A percentile compares a stretch with the other conserved stretches of the same genome.
Conservation (phyloP, 1,284 basidiomycete species). For the Xerocomus nothofagi region DNA sequence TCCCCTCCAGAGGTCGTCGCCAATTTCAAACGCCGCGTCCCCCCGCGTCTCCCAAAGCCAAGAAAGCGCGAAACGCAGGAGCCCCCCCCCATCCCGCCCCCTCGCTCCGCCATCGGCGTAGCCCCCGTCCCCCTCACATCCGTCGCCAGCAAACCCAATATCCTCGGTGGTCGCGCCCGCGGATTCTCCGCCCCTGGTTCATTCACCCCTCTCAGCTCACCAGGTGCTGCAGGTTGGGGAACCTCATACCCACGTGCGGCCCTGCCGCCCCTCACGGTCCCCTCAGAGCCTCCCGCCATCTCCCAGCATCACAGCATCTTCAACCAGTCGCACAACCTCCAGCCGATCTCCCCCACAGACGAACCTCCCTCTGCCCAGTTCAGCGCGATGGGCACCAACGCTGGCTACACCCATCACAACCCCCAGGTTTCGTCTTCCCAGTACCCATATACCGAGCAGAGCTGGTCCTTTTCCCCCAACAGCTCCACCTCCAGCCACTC, state of each 20-base stretch:
- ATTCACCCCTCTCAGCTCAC: conserved; percentile 65
- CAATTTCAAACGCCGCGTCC: conserved; percentile 89
- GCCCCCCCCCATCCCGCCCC: conserved; percentile 60
- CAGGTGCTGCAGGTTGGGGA: conserved; percentile 54
- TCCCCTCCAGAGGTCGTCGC: conserved; percentile 84
- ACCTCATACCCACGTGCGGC: conserved; percentile 60
- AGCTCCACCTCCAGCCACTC: conserved; percentile 59
- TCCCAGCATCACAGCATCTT: conserved; percentile 56
- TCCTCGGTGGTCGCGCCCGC: conserved; percentile 57
- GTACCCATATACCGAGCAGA: conserved; percentile 57
- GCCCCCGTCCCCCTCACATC: conserved; percentile 59
- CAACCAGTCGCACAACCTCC: conserved; percentile 56
- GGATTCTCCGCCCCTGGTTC: conserved; percentile 80
- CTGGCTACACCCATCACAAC: conserved; percentile 37
- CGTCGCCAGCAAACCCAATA: conserved; percentile 39
- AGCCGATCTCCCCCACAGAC: conserved; percentile 64
- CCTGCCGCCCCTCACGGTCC: conserved; percentile 78
- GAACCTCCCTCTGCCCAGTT: conserved; percentile 63
- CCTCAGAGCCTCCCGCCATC: conserved; percentile 63
- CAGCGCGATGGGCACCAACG: conserved; percentile 48
- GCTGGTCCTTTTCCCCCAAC: conserved; percentile 62
- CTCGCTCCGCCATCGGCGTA: conserved; percentile 68
- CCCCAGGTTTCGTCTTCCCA: conserved; percentile 53
- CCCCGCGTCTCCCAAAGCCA: conserved; percentile 83
- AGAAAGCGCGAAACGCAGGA: conserved; percentile 73